Evolutionary conservation across 768 basidiomycete species (phyloP).

Genomic region (Agaricus subrufescens): DNA sequence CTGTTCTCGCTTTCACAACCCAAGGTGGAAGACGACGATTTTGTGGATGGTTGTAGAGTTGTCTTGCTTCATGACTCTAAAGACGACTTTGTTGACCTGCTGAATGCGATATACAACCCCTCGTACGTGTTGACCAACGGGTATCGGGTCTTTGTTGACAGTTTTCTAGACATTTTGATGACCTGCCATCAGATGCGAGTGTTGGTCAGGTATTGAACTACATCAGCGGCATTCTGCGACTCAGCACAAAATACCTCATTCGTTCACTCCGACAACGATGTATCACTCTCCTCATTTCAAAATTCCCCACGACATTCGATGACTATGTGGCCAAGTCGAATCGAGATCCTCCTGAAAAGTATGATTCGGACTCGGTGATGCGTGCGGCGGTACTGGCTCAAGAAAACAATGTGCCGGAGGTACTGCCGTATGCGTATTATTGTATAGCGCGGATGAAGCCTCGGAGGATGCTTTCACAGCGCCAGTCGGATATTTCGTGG

Average conservation of each 20-base stretch:
- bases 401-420: conserved; percentile 30
- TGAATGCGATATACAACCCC: conserved; percentile 50
- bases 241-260: conserved; percentile 62
- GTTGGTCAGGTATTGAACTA: conserved; percentile 41
- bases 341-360: conserved; percentile 19
- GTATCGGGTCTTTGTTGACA: not conserved
- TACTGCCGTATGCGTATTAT: conserved; percentile 48
- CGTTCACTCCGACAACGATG: conserved; percentile 47
- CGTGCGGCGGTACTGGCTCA: conserved; percentile 40
- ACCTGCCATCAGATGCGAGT: conserved; percentile 27
- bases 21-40: conserved; percentile 22
- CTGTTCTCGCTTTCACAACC: conserved; percentile 59
- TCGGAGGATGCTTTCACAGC: conserved; percentile 31
- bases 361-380: conserved; percentile 37
- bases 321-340: conserved; percentile 27
- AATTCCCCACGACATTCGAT: conserved; percentile 34
- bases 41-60: conserved; percentile 46
- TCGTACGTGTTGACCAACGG: conserved; percentile 21
- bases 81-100: conserved; percentile 42
- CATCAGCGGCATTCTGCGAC: conserved; percentile 50
- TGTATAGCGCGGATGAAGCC: conserved; percentile 39
- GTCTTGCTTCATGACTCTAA: conserved; percentile 45
- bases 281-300: conserved; percentile 38
- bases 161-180: conserved; percentile 30
- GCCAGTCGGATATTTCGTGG: conserved; percentile 33